Base-by-base conservation (phyloP, 106 monocot species). In the Allium fistulosum region DNA sequence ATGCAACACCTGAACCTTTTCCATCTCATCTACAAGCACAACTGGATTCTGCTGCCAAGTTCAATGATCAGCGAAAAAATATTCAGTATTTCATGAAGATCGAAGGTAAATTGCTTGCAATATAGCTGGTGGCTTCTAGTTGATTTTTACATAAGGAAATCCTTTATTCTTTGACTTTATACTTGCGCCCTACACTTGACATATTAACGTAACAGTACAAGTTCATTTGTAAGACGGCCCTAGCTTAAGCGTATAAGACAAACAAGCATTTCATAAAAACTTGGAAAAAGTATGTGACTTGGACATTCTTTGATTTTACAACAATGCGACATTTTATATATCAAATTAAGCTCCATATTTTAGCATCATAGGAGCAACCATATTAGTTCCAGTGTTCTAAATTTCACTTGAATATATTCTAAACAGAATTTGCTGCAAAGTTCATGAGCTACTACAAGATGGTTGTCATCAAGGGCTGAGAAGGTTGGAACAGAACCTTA, bases 41-140 rank as follows among this genome's bases (percentile, higher is more conserved):
- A 52, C 11, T 26, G 67, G 27, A 52, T 53, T 51, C 67, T 53
- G 67, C 51, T 13, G 67, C 22, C 67, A 67, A 53, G 26, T 66
- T 46, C 51, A 47, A 52, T 53, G 67, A 67, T 10, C 67, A 53
- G 22, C 67, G 67, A 52, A 67, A 16, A 67, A 67, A 67, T 53
- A 15, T 67, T 53, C 67, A 53, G 26, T 67, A 67, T 53, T 67
- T 67, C 67, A 67, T 67, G 67, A 67, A 16, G 52, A 67, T 67
- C 9, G 67, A 67, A 67, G 67, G 67, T 52, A 67, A 67, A 15
- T 52, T 52, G 37, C 26, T 7, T 67, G 1, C 12, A 52, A 67
- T 6, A 55, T 11, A 9, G 4, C 50, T 22, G 65, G 63, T 2
- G 2, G 2, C 37, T 37, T 37, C 37, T 37, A 37, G 7, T 66